phyloP scores from a whole-genome alignment of 306 rosid species.

The Casuarina glauca region DNA sequence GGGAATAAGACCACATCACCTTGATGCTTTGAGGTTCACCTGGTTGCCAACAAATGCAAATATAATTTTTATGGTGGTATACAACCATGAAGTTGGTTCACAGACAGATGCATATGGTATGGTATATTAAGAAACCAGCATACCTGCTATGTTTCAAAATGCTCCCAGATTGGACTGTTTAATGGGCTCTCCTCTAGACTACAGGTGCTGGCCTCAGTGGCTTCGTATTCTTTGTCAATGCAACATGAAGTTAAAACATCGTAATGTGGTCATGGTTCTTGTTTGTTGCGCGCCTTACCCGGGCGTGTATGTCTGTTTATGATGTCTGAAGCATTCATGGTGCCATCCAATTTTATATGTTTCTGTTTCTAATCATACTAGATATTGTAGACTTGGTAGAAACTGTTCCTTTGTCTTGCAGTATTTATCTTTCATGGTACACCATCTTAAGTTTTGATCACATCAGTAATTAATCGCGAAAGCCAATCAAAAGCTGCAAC shows the following conservation, averaged over 20 bases:
- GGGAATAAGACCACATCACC: slow-evolving; percentile 47
- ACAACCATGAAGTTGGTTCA: slow-evolving; percentile 12
- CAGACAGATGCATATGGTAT: not conserved
- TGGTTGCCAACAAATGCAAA: not conserved
- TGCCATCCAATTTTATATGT: not conserved
- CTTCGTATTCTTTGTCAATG: slow-evolving; percentile 12
- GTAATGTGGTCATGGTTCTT: slow-evolving; percentile 2
- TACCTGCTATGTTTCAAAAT: not conserved
- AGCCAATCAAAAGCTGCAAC: too few species aligned
- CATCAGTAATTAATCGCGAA: too few species aligned
- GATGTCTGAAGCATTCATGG: not conserved
- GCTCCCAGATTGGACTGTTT: not conserved
- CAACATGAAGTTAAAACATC: slow-evolving; percentile 32
- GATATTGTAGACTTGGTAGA: not conserved
- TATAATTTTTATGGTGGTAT: not conserved
- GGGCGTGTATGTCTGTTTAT: not conserved
- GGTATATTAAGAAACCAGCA: not conserved
- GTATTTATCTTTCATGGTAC: too few species aligned
- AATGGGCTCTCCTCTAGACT: not conserved
- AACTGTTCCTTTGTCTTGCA: too few species aligned
- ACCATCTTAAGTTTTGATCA: too few species aligned
- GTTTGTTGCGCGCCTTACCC: not conserved
- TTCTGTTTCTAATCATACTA: not conserved
- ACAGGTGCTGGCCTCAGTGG: not conserved
- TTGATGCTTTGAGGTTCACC: slow-evolving; percentile 34